Conservation (phyloP, 116 monocot genomes). For the Trichopus zeylanicus region DNA sequence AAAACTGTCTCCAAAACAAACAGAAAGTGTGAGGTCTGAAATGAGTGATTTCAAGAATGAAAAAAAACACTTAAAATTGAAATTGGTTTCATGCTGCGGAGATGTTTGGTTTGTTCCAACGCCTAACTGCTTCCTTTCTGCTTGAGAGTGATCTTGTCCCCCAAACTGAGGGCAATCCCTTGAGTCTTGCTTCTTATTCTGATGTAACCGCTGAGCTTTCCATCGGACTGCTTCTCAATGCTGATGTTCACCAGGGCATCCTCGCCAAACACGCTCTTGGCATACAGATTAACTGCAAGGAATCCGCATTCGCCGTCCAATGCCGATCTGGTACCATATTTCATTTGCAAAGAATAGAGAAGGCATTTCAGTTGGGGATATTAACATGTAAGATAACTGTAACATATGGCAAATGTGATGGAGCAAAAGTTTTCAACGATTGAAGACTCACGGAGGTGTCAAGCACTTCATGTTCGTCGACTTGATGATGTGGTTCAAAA, state of each 20-base stretch:
- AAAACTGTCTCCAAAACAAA: no score
- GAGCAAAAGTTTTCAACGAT: no score
- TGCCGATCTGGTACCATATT: constrained; percentile 48
- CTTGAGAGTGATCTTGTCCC: constrained; percentile 93
- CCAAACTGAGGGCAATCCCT: constrained; percentile 89
- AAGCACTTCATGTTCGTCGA: constrained; percentile 96
- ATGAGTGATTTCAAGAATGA: no score
- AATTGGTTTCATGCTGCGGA: no score
- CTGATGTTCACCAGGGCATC: constrained; percentile 88
- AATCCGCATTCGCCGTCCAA: constrained; percentile 85
- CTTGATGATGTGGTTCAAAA: constrained; percentile 77
- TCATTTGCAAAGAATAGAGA: no score
- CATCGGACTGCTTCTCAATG: constrained; percentile 76
- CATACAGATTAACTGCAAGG: constrained; percentile 83
- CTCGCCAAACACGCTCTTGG: constrained; percentile 94
- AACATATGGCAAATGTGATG: no score
- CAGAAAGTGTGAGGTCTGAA: no score
- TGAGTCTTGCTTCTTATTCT: constrained; percentile 93
- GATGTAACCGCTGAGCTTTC: constrained; percentile 82
- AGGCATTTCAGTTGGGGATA: not conserved
- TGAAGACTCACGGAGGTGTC: constrained; percentile 60
- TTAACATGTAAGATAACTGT: not conserved
- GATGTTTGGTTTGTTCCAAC: no score
- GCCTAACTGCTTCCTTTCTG: constrained; percentile 72
- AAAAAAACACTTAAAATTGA: no score